Conservation (phyloP, 2,329 filamentous ascomycete genomes). For the Botrytis elliptica region DNA sequence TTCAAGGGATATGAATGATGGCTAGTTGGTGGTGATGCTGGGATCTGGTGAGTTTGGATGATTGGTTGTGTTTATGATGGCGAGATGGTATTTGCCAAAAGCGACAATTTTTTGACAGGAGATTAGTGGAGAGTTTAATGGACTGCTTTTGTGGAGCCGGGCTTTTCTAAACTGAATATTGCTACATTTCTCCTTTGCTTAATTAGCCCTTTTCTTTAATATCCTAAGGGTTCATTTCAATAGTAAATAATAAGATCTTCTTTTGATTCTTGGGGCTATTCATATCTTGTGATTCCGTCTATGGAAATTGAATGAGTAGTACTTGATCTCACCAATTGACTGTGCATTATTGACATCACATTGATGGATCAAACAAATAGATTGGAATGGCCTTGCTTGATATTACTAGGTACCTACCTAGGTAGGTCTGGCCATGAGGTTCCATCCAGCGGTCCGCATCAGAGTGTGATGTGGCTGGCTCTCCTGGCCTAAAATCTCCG, state of each 20-base stretch:
- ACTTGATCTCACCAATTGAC: background rate
- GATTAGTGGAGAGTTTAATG: constrained; percentile 36
- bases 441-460: background rate
- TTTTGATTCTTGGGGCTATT: background rate
- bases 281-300: background rate
- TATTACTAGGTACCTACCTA: background rate
- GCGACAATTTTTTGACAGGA: constrained; percentile 38
- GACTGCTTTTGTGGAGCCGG: constrained; percentile 30
- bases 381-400: background rate
- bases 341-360: background rate
- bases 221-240: constrained; percentile 38
- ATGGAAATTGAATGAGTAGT: background rate
- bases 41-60: constrained; percentile 16
- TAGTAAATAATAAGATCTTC: constrained; percentile 26
- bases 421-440: background rate
- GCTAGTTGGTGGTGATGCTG: constrained; percentile 12
- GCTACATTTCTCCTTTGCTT: constrained; percentile 40
- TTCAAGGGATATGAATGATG: constrained; percentile 13
- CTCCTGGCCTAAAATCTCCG: background rate
- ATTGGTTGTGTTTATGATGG: constrained; percentile 34
- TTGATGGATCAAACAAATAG: background rate
- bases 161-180: constrained; percentile 35
- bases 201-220: constrained; percentile 40
- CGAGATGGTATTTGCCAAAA: constrained; percentile 38
- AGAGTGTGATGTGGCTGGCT: background rate